Conservation (phyloP, 495 filamentous ascomycete species). For the Hypoxylon crocopeplum region DNA sequence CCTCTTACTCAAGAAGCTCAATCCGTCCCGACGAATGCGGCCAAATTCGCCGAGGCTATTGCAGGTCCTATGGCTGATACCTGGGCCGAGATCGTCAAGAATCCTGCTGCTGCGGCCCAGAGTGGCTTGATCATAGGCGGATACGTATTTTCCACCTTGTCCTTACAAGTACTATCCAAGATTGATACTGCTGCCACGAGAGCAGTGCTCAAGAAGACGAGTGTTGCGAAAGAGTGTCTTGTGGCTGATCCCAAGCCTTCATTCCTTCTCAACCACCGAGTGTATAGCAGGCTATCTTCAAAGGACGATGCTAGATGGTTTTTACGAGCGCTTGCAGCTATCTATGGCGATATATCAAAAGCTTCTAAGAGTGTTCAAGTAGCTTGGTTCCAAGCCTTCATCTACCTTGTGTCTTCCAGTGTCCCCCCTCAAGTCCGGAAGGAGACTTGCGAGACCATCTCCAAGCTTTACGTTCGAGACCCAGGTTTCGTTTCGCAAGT, state of each 20-base stretch:
- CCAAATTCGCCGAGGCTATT: constrained; percentile 64
- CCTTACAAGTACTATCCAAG: constrained; percentile 51
- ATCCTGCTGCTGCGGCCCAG: constrained; percentile 77
- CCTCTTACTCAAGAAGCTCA: constrained; percentile 51
- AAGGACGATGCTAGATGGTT: constrained; percentile 82
- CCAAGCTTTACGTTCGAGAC: constrained; percentile 62
- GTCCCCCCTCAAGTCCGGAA: constrained; percentile 65
- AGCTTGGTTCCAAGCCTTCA: constrained; percentile 81
- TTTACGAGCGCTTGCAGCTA: constrained; percentile 69
- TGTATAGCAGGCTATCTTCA: constrained; percentile 76
- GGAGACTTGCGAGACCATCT: constrained; percentile 63
- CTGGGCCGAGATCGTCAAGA: constrained; percentile 77
- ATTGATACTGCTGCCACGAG: constrained; percentile 51
- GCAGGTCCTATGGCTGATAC: constrained; percentile 71
- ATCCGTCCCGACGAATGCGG: constrained; percentile 50
- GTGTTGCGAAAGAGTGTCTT: constrained; percentile 68
- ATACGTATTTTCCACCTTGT: constrained; percentile 73
- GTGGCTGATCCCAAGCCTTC: constrained; percentile 75
- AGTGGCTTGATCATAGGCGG: constrained; percentile 76
- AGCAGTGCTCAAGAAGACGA: constrained; percentile 60
- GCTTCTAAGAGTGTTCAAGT: constrained; percentile 44
- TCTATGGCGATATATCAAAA: constrained; percentile 52
- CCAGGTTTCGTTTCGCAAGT: constrained; percentile 61
- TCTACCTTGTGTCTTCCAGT: constrained; percentile 71
- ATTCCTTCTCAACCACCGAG: constrained; percentile 80